Evolutionary conservation across 257 asterid species (phyloP), one percentile per base, ranked within the genome.

Genomic region (Apocynum venetum): DNA sequence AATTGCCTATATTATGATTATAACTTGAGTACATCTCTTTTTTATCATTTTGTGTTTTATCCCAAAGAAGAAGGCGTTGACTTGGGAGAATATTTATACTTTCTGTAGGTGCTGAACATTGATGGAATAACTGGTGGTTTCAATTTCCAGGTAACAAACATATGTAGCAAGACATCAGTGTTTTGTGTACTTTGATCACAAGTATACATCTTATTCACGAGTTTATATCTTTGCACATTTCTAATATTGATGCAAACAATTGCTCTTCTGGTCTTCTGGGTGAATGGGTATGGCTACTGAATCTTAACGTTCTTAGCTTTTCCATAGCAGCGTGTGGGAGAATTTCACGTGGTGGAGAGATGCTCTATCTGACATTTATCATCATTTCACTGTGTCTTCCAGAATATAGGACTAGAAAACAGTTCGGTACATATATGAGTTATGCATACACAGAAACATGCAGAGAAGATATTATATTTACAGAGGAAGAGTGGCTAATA

Each of bases 41-140:
- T 53, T 15, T 55, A 49, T 1, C 4, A 5, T 56, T 57, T 71
- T 14, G 4, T 10, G 41, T 57, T 8, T 36, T 47, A 1, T 7
- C 4, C 48, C 1, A 8, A 40, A 52, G 40, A 38, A 55, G 13
- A 14, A 10, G 46, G 20, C 51, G 20, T 19, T 10, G 46, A 9
- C 47, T 7, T 57, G 43, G 66, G 66, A 66, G 48, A 57, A 7
- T 61, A 68, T 76, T 51, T 68, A 7, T n/a, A n/a, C 40, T 74
- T 57, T 75, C 76, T 85, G 83, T 69, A 92, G 98, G 94, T 92
- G 75, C 82, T 94, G 77, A 88, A 94, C 80, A 77, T 91, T 38
- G 98, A 92, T 43, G 98, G 98, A 48, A 81, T 94, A 73, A 94
- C 98, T 51, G 98, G 98, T 76, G 98, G 98, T 70, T 94, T 94